A percentile compares a stretch with the other conserved stretches of the same genome.
Evolutionary conservation across 441 rosid genomes (phyloP).

Genomic region (Populus tomentosa): DNA sequence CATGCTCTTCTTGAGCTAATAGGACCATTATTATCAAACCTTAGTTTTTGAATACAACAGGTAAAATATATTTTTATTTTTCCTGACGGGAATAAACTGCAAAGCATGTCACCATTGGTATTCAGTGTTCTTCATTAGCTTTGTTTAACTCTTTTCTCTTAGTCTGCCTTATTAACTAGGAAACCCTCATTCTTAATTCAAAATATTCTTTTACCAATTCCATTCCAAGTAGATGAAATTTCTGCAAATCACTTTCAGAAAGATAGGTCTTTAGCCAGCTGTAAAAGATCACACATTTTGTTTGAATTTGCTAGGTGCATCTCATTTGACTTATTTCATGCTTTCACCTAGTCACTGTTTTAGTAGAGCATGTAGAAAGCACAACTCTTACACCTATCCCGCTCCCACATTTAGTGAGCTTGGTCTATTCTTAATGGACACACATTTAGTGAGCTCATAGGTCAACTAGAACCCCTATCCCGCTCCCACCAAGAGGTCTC

Average conservation of each 20-base stretch:
- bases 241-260: background rate
- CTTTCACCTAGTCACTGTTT: background rate
- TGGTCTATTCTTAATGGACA: no score
- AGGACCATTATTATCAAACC: background rate
- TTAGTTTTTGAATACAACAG: background rate
- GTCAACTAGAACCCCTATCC: no score
- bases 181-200: background rate
- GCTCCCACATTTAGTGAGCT: no score
- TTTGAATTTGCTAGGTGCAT: background rate
- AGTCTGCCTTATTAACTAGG: background rate
- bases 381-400: background rate
- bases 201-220: background rate
- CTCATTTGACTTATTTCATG: background rate
- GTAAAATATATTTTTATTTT: background rate
- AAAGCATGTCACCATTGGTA: background rate
- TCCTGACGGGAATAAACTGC: background rate
- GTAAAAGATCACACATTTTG: background rate
- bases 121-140: background rate
- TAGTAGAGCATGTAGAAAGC: background rate
- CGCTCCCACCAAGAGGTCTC: no score
- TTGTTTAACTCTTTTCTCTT: background rate
- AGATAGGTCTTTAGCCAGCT: background rate
- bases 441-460: no score
- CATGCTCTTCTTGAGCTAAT: background rate
- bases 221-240: background rate